Conservation (phyloP, 2,329 filamentous ascomycete genomes). For the Alternaria sp. region DNA sequence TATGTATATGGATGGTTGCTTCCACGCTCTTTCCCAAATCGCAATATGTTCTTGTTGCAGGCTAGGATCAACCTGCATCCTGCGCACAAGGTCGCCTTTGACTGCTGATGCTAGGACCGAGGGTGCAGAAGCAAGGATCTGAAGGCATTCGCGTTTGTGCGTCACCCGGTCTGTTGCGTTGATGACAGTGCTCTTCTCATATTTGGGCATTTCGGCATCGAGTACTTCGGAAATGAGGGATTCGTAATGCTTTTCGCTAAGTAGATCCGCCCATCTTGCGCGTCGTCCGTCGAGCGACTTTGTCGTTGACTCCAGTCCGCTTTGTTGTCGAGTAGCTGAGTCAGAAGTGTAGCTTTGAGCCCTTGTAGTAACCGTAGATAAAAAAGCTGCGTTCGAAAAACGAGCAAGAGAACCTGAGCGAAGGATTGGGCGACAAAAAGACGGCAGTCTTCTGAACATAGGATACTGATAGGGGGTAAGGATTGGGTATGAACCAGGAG, state of each 20-base stretch:
- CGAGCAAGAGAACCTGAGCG: background rate
- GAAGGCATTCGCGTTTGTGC: constrained; percentile 34
- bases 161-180: constrained; percentile 16
- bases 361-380: constrained; percentile 14
- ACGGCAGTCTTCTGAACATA: background rate
- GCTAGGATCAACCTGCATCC: constrained; percentile 16
- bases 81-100: constrained; percentile 31
- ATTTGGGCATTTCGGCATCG: constrained; percentile 34
- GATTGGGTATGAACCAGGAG: background rate
- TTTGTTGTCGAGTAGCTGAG: no score
- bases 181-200: constrained; percentile 24
- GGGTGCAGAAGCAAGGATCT: constrained; percentile 40
- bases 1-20: constrained; percentile 41
- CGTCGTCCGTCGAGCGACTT: constrained; percentile 24
- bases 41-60: constrained; percentile 30
- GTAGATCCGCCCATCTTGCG: constrained; percentile 25
- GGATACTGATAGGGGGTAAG: background rate
- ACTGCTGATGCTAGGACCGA: constrained; percentile 34
- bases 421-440: background rate
- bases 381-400: background rate
- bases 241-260: constrained; percentile 29
- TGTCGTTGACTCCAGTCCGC: no score
- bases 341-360: constrained; percentile 2
- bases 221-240: constrained; percentile 36
- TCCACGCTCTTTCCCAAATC: constrained; percentile 29